Conservation (phyloP, 805 yeast species). For the Candida sithepensis region DNA sequence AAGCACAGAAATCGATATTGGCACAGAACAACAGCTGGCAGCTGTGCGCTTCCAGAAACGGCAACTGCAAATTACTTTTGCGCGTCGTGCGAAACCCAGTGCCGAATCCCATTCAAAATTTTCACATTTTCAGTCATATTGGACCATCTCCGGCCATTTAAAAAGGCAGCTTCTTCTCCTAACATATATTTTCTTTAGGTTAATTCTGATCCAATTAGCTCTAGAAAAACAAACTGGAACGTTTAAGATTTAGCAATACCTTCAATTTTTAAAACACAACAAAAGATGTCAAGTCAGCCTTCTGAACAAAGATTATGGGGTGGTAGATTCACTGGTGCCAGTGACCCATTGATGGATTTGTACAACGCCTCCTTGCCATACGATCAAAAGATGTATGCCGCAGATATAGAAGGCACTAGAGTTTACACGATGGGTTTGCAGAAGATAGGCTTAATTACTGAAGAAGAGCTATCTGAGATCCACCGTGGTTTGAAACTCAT, state of each 20-base stretch:
- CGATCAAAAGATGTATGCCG: slow-evolving; percentile 91
- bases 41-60: not conserved
- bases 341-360: slow-evolving; percentile 96
- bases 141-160: too few species aligned
- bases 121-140: slow-evolving; percentile 1
- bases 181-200: too few species aligned
- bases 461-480: slow-evolving; percentile 71
- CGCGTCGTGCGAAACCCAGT: slow-evolving; percentile 7
- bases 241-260: not conserved
- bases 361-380: slow-evolving; percentile 97
- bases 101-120: not conserved
- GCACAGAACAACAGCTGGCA: not conserved
- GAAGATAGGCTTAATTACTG: slow-evolving; percentile 71
- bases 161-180: too few species aligned
- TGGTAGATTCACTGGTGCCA: slow-evolving; percentile 95
- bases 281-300: slow-evolving; percentile 39
- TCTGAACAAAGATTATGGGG: slow-evolving; percentile 89
- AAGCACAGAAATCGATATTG: too few species aligned
- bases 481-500: slow-evolving; percentile 77
- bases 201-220: too few species aligned
- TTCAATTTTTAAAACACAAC: too few species aligned
- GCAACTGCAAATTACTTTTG: not conserved
- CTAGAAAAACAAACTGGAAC: not conserved
- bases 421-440: slow-evolving; percentile 86
- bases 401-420: slow-evolving; percentile 90